phyloP scores from a whole-genome alignment of 768 basidiomycete species.

The Heimioporus sp. region DNA sequence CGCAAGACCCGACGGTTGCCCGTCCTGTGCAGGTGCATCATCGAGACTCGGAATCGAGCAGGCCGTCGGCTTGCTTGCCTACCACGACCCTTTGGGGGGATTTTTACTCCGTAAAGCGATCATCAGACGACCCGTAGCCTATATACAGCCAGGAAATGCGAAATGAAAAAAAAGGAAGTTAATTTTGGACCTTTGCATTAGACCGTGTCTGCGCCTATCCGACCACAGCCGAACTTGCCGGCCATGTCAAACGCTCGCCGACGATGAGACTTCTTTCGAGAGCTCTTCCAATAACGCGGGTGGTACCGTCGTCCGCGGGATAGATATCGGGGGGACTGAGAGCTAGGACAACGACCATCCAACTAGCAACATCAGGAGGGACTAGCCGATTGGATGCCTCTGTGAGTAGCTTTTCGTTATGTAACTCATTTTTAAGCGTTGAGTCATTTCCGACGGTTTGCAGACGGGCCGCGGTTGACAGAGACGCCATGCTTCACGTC shows the following conservation, averaged over 20 bases:
- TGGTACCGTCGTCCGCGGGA: conserved; percentile 88
- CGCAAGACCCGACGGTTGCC: conserved; percentile 67
- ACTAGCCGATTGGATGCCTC: too few relatives aligned
- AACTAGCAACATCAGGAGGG: too few relatives aligned
- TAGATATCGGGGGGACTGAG: conserved; percentile 12
- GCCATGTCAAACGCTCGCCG: conserved; percentile 97
- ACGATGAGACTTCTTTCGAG: conserved; percentile 80
- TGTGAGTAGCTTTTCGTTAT: too few relatives aligned
- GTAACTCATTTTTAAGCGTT: too few relatives aligned
- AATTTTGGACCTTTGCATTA: conserved; percentile 62
- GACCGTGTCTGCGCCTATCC: conserved; percentile 80
- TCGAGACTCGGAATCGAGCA: conserved; percentile 85
- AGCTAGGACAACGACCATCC: too few relatives aligned
- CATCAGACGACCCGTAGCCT: conserved; percentile 52
- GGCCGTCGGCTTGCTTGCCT: conserved; percentile 92
- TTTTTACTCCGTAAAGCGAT: conserved; percentile 73
- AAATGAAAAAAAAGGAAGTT: conserved; percentile 22
- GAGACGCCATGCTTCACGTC: too few relatives aligned
- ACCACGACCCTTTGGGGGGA: conserved; percentile 89
- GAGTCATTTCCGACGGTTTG: too few relatives aligned
- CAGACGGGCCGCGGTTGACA: too few relatives aligned
- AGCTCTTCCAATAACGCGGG: conserved; percentile 88
- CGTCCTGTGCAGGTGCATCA: conserved; percentile 58
- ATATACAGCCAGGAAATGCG: conserved; percentile 1
- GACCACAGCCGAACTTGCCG: conserved; percentile 89